phyloP scores from a whole-genome alignment of 2,329 filamentous ascomycete species.

The Ceratocystis papillata region DNA sequence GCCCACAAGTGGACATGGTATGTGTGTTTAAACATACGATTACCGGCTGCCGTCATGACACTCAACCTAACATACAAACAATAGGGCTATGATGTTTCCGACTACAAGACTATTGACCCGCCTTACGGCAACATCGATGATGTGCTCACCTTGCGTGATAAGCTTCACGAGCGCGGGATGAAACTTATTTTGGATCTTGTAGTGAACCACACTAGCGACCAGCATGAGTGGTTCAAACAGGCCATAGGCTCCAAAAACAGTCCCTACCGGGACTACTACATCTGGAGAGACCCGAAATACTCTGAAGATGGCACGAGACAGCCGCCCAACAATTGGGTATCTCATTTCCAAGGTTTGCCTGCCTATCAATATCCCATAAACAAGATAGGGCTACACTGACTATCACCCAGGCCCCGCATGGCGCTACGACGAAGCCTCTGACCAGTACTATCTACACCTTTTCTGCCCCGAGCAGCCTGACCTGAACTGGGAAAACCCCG shows the following conservation, averaged over 20 bases:
- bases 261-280: constrained; percentile 51
- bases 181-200: constrained; percentile 63
- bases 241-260: constrained; percentile 46
- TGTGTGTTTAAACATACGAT: neutral
- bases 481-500: constrained; percentile 64
- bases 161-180: constrained; percentile 52
- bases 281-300: constrained; percentile 51
- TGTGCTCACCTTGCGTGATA: constrained; percentile 51
- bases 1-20: constrained; percentile 53
- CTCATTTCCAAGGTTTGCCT: constrained; percentile 21
- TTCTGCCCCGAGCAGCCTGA: constrained; percentile 64
- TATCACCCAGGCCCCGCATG: constrained; percentile 34
- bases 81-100: constrained; percentile 56
- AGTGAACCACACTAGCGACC: constrained; percentile 56
- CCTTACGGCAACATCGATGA: constrained; percentile 58
- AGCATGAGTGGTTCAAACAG: constrained; percentile 60
- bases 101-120: constrained; percentile 56
- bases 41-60: neutral
- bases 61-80: neutral
- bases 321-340: constrained; percentile 50
- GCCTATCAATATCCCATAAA: neutral
- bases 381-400: neutral
- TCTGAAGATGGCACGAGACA: constrained; percentile 46
- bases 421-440: constrained; percentile 41
- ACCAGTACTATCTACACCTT: constrained; percentile 53